Evolutionary conservation across 2,329 filamentous ascomycete genomes (phyloP), one percentile per base, ranked within the genome.

Genomic region (Aspergillus texensis): DNA sequence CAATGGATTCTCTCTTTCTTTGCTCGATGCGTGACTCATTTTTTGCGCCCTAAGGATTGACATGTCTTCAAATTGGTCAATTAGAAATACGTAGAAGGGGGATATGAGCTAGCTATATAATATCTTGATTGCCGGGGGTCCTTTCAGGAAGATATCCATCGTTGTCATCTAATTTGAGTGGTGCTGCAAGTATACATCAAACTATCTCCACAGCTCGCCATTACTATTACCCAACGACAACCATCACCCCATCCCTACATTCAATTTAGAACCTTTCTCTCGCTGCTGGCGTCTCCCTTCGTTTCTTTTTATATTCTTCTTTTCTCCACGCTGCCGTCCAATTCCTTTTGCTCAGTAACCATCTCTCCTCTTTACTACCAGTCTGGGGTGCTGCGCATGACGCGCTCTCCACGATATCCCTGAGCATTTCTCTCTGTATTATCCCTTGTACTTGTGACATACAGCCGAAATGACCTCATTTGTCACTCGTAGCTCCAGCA

Each of bases 401-500:
- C 43, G 28, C 30, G 21, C n/a, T 24, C 32, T 55, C 32, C 52
- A 39, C 52, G 0, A 46, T 34, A 24, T 34, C 16, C 16, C 36
- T 12, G 19, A 28, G 48, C 48, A 30, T 30, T 58, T 19, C 39
- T n/a, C 41, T 53, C 45, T 61, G 57, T 60, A 54, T n/a, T 48
- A 24, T 60, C 57, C 28, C 30, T 28, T 45, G 4, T 26, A 30
- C 11, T 36, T 10, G 32, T 53, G 30, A 61, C 54, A 52, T 30
- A 48, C 36, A 53, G 24, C 57, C 28, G 30, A 32, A 57, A 68
- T 69, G 64, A 58, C 73, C 1, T 65, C 71, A 5, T 67, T 73
- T 32, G 50, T 72, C 60, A 71, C 70, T 30, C 66, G 68, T 14
- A 68, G 68, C 46, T 72, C 74, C 12, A 69, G 70, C 30, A 66